Percentiles rank a stretch among this genome's conserved stretches.
phyloP scores from a whole-genome alignment of 1,284 basidiomycete species.

The Tranzscheliella williamsii region DNA sequence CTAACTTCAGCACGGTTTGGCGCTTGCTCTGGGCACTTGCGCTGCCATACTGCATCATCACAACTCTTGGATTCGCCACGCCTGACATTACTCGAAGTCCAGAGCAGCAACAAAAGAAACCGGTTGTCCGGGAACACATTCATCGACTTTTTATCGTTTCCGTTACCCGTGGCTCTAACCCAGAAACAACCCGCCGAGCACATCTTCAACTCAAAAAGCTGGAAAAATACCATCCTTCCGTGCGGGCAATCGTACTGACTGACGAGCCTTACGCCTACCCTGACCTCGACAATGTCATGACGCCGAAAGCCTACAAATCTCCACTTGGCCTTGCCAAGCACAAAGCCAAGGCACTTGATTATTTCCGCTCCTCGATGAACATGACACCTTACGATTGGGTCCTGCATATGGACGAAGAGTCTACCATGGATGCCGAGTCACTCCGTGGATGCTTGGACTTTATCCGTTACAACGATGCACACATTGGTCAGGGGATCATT shows the following conservation, averaged over 20 bases:
- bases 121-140: slow-evolving; percentile 61
- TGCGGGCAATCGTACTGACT: slow-evolving; percentile 62
- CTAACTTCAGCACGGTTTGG: slow-evolving; percentile 61
- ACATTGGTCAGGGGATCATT: slow-evolving; percentile 63
- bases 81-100: slow-evolving; percentile 61
- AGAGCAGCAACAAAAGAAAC: slow-evolving; percentile 59
- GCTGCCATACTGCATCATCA: slow-evolving; percentile 61
- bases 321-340: slow-evolving; percentile 63
- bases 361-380: slow-evolving; percentile 62
- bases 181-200: slow-evolving; percentile 61
- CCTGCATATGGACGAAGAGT: slow-evolving; percentile 63
- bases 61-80: slow-evolving; percentile 57
- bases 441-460: slow-evolving; percentile 62
- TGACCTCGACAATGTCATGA: slow-evolving; percentile 63
- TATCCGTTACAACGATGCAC: slow-evolving; percentile 61
- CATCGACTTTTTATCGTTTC: slow-evolving; percentile 62
- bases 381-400: slow-evolving; percentile 63
- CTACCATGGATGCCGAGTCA: slow-evolving; percentile 62
- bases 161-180: slow-evolving; percentile 63
- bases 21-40: slow-evolving; percentile 62
- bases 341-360: slow-evolving; percentile 63
- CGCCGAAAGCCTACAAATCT: slow-evolving; percentile 62
- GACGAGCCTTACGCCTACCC: slow-evolving; percentile 63
- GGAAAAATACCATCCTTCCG: slow-evolving; percentile 62
- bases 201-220: slow-evolving; percentile 62